These are phyloP conservation scores for Acanthamoeba sp. DNA, from an alignment of 208 protist genomes.

Conservation along the genomic window DNA sequence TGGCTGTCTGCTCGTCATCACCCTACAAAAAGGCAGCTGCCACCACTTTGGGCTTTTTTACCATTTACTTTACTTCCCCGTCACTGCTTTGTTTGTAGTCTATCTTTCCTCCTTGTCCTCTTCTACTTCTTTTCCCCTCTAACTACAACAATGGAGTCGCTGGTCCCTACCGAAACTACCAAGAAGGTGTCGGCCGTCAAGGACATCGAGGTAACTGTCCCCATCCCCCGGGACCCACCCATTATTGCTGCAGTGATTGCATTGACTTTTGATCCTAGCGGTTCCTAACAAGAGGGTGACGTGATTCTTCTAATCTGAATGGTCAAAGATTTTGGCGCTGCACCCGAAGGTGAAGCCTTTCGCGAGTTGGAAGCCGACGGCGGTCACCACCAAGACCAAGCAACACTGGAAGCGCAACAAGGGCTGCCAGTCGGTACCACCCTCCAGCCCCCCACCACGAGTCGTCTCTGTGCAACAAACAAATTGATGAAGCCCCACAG, in stretches of 20 bases:
- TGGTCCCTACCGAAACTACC: background rate
- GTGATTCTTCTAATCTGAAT: background rate
- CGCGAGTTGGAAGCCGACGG: constrained; percentile 80
- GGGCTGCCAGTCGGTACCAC: constrained; percentile 35
- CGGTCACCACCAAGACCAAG: constrained; percentile 75
- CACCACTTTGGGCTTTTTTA: too few species aligned
- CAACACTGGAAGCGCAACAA: constrained; percentile 71
- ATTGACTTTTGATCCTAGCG: background rate
- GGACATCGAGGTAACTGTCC: constrained; percentile 78
- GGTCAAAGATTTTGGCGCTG: constrained; percentile 69
- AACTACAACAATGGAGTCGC: background rate
- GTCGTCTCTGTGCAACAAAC: background rate
- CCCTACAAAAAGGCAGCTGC: too few species aligned
- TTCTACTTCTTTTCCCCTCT: background rate
- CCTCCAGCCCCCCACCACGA: background rate
- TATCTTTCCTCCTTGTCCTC: too few species aligned
- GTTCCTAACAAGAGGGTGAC: background rate
- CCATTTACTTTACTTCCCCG: too few species aligned
- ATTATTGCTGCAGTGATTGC: background rate
- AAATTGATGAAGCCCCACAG: too few species aligned
- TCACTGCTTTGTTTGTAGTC: too few species aligned
- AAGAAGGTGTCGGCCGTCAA: constrained; percentile 76
- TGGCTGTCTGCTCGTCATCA: too few species aligned
- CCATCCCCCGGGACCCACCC: too few species aligned
- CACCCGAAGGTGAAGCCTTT: constrained; percentile 77